Evolutionary conservation across 306 rosid genomes (phyloP), one percentile per base, ranked within the genome.

Genomic region (Glycine soja): DNA sequence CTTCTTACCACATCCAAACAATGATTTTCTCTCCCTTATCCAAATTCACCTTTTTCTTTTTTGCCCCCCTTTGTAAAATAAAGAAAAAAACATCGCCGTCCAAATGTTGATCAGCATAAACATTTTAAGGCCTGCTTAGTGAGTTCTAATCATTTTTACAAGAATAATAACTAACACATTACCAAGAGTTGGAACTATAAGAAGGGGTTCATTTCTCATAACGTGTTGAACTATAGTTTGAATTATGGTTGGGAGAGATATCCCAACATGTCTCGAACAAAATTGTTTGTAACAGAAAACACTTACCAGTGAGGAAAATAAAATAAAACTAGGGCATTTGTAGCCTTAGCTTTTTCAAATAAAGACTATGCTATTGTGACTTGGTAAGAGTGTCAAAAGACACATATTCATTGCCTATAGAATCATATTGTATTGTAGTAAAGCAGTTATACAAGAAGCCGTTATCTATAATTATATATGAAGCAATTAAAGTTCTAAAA

Each of bases 1-100:
- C 90, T 79, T 72, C 65, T 54, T 71, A 53, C 72, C 73, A 68
- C 86, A 74, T 59, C 80, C 59, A 75, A 85, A 48, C 47, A 83
- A 76, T 82, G 18, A 72, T 81, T 77, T 74, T 69, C 78, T 75
- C 45, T 72, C 74, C 73, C 69, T 53, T 75, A 48, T 76, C 82
- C 78, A 38, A 40, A 15, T 56, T 65, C 48, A 83, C 78, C 62
- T 43, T 80, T 48, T 83, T 69, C 48, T 71, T 67, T 80, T 46
- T 48, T 62, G 43, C 3, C 69, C 47, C 45, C 45, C 43, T 63
- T 67, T 80, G 42, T 42, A 43, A 53, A 79, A 61, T 74, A 30
- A 80, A 52, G 19, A 24, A 24, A 1, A 79, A 78, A 58, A 43
- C 7, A 43, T 80, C 50, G n/a, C 11, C 3, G 2, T 43, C 42